phyloP scores from a whole-genome alignment of 805 yeast species.

The Sugiyamaella americana region DNA sequence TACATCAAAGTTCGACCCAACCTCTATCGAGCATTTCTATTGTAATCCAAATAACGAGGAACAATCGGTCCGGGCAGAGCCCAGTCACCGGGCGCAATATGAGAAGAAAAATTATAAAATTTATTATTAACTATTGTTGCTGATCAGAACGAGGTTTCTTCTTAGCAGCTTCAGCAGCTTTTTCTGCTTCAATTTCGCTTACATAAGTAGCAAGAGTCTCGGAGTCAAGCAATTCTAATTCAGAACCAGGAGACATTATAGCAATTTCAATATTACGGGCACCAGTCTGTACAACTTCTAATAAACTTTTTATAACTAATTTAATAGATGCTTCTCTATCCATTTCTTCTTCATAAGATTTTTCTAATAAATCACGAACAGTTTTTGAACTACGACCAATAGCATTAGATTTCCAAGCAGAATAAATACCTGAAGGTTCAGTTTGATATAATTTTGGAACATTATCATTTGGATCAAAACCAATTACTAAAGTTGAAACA shows the following conservation, averaged over 20 bases:
- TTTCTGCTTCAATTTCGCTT: conserved; percentile 79
- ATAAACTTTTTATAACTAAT: conserved; percentile 75
- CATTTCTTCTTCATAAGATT: conserved; percentile 61
- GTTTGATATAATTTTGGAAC: conserved; percentile 86
- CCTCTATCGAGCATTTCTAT: too few species aligned
- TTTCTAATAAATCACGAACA: conserved; percentile 90
- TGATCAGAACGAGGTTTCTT: conserved; percentile 39
- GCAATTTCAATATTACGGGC: conserved; percentile 93
- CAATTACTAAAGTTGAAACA: conserved; percentile 89
- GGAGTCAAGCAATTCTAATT: conserved; percentile 50
- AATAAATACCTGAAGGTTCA: conserved; percentile 94
- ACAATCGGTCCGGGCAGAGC: too few species aligned
- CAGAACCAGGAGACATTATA: conserved; percentile 65
- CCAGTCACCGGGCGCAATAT: too few species aligned
- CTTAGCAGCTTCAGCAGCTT: conserved; percentile 75
- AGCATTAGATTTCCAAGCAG: conserved; percentile 97
- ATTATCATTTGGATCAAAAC: conserved; percentile 81
- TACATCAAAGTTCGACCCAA: too few species aligned
- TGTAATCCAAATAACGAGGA: too few species aligned
- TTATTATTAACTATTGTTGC: too few species aligned
- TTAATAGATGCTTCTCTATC: conserved; percentile 66
- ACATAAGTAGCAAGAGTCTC: conserved; percentile 74
- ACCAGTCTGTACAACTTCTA: conserved; percentile 97
- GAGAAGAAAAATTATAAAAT: too few species aligned
- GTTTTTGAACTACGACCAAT: conserved; percentile 94